These are phyloP conservation scores for Zygosaccharomyces lentus DNA, from an alignment of 805 yeast genomes.

Conservation along the genomic window DNA sequence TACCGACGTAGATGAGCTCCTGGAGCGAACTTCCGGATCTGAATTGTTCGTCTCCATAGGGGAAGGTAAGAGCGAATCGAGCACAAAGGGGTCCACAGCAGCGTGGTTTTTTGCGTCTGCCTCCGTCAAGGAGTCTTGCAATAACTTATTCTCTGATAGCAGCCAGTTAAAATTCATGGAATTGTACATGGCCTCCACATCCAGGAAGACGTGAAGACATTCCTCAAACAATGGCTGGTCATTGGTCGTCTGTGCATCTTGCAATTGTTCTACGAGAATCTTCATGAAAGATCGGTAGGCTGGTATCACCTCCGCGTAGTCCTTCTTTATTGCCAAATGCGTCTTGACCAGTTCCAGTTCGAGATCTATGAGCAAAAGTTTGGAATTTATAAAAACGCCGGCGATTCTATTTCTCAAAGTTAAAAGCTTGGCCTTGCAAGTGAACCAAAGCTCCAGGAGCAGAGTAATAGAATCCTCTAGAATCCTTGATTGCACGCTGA, in stretches of 20 bases:
- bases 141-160: conserved; percentile 27
- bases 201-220: conserved; percentile 61
- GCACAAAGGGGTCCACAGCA: conserved; percentile 1
- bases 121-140: conserved; percentile 12
- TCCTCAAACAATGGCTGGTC: conserved; percentile 60
- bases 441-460: conserved; percentile 27
- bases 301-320: conserved; percentile 16
- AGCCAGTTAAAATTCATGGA: conserved; percentile 42
- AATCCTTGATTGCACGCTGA: conserved; percentile 38
- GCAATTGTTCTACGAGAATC: conserved; percentile 53
- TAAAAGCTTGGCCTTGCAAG: conserved; percentile 16
- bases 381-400: conserved; percentile 60
- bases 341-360: conserved; percentile 46
- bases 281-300: conserved; percentile 59
- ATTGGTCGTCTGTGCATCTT: conserved; percentile 47
- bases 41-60: conserved; percentile 7
- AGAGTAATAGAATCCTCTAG: conserved; percentile 45
- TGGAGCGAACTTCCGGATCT: conserved; percentile 7
- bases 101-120: background rate
- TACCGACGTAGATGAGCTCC: conserved; percentile 22
- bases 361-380: conserved; percentile 58
- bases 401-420: conserved; percentile 43
- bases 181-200: conserved; percentile 71
- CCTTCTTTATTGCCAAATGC: conserved; percentile 16
- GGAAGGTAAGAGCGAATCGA: conserved; percentile 8